Percentiles rank a stretch among this genome's conserved stretches.
These are phyloP conservation scores for Boletus sp. DNA, from an alignment of 1,284 basidiomycete species.

Conservation along the genomic window DNA sequence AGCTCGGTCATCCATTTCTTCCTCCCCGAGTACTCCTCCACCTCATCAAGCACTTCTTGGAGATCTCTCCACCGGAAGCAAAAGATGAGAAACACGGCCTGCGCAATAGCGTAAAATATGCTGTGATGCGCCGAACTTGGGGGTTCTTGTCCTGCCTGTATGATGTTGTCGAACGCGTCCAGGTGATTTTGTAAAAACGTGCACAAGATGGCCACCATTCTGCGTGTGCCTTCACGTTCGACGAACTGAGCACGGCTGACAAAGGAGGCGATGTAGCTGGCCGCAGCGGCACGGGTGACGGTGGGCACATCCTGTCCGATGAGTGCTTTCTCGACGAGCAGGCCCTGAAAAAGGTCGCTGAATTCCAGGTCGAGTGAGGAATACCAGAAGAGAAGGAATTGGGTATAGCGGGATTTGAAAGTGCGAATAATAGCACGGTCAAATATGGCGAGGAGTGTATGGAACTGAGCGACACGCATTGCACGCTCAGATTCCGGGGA, in stretches of 20 bases:
- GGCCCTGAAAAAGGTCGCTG: conserved; percentile 91
- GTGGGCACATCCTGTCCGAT: conserved; percentile 62
- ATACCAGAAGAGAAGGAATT: conserved; percentile 97
- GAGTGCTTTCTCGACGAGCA: conserved; percentile 88
- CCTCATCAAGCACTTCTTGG: conserved; percentile 60
- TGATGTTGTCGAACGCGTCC: conserved; percentile 66
- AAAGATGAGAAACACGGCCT: conserved; percentile 96
- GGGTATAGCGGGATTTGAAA: conserved; percentile 96
- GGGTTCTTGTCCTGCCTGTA: conserved; percentile 42
- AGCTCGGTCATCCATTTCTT: conserved; percentile 89
- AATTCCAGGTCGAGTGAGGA: conserved; percentile 89
- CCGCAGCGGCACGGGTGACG: conserved; percentile 85
- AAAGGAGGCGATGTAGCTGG: conserved; percentile 91
- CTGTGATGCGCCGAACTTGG: conserved; percentile 58
- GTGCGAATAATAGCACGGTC: conserved; percentile 93
- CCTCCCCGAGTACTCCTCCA: conserved; percentile 46
- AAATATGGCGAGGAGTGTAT: conserved; percentile 90
- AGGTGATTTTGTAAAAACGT: conserved; percentile 81
- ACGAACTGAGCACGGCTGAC: conserved; percentile 92
- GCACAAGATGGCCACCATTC: conserved; percentile 84
- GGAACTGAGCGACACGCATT: conserved; percentile 68
- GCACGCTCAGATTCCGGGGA: conserved; percentile 43
- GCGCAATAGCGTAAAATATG: conserved; percentile 92
- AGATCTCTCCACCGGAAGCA: conserved; percentile 98
- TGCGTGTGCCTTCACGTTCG: conserved; percentile 73